Percentiles rank a stretch among this genome's conserved stretches.
Conservation (phyloP, 768 basidiomycete species). For the Mycena rosella region DNA sequence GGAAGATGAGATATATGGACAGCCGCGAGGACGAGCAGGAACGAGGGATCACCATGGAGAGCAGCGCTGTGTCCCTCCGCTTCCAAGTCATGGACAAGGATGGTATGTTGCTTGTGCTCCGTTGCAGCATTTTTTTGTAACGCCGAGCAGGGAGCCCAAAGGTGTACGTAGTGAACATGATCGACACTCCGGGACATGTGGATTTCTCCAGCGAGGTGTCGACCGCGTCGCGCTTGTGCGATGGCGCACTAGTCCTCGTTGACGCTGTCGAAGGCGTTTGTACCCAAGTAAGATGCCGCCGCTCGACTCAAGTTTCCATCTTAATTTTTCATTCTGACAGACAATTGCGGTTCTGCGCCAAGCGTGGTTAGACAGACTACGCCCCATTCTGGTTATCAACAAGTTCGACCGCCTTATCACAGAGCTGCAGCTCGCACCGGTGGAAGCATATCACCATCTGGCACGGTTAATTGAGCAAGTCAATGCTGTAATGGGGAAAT, state of each 20-base stretch:
- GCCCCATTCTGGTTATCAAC: slow-evolving; percentile 95
- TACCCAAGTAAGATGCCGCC: slow-evolving; percentile 78
- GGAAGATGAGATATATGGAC: slow-evolving; percentile 96
- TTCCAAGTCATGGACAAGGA: slow-evolving; percentile 82
- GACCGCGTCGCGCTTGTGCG: slow-evolving; percentile 91
- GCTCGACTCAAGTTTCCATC: background rate
- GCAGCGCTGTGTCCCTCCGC: slow-evolving; percentile 90
- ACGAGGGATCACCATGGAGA: slow-evolving; percentile 99
- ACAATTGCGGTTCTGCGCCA: slow-evolving; percentile 96
- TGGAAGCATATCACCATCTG: slow-evolving; percentile 96
- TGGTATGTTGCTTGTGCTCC: slow-evolving; percentile 56
- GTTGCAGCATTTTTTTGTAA: slow-evolving; percentile 20
- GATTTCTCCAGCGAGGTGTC: slow-evolving; percentile 99
- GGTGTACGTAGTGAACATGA: slow-evolving; percentile 92
- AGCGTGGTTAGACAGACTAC: slow-evolving; percentile 91
- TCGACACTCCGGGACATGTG: slow-evolving; percentile 99
- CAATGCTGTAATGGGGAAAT: slow-evolving; percentile 97
- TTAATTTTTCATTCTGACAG: slow-evolving; percentile 53
- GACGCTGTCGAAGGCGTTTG: slow-evolving; percentile 99
- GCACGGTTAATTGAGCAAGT: slow-evolving; percentile 94
- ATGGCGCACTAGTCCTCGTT: slow-evolving; percentile 95
- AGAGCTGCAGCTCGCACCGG: slow-evolving; percentile 90
- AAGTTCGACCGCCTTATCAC: slow-evolving; percentile 95
- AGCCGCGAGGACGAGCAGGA: slow-evolving; percentile 97
- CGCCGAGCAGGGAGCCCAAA: slow-evolving; percentile 66